A percentile compares a stretch with the other conserved stretches of the same genome.
Evolutionary conservation across 768 basidiomycete genomes (phyloP).

Genomic region (Kwoniella sp.): DNA sequence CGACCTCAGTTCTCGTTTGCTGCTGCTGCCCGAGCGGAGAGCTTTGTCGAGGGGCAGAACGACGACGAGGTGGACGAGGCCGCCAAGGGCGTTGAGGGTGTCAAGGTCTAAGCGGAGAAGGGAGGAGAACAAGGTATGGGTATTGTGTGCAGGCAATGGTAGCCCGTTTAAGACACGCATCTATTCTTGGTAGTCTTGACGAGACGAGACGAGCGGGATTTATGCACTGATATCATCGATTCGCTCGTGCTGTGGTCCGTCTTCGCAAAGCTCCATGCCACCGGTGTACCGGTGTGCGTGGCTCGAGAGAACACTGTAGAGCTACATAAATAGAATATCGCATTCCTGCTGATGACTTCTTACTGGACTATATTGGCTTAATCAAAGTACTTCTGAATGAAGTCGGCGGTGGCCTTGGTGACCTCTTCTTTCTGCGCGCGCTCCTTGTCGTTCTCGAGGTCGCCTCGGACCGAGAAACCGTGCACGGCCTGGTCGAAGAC

Average conservation of each 20-base stretch:
- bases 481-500: constrained; percentile 40
- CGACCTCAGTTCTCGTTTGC: constrained; percentile 81
- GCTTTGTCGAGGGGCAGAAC: constrained; percentile 40
- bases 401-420: constrained; percentile 20
- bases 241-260: no score
- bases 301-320: no score
- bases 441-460: constrained; percentile 43
- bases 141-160: not conserved
- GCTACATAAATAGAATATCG: no score
- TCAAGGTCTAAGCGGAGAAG: constrained; percentile 15
- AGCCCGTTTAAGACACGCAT: not conserved
- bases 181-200: constrained; percentile 3
- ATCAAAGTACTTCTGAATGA: constrained; percentile 20
- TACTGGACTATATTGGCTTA: no score
- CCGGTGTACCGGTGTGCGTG: no score
- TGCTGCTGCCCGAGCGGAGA: constrained; percentile 62
- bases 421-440: constrained; percentile 50
- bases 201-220: constrained; percentile 5
- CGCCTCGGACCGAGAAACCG: constrained; percentile 55
- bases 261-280: no score
- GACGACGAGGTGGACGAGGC: constrained; percentile 23
- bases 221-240: constrained; percentile 7
- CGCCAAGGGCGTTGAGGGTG: constrained; percentile 26
- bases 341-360: no score
- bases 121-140: not conserved